phyloP scores from a whole-genome alignment of 345 rosid species.

The Aethionema arabicum region DNA sequence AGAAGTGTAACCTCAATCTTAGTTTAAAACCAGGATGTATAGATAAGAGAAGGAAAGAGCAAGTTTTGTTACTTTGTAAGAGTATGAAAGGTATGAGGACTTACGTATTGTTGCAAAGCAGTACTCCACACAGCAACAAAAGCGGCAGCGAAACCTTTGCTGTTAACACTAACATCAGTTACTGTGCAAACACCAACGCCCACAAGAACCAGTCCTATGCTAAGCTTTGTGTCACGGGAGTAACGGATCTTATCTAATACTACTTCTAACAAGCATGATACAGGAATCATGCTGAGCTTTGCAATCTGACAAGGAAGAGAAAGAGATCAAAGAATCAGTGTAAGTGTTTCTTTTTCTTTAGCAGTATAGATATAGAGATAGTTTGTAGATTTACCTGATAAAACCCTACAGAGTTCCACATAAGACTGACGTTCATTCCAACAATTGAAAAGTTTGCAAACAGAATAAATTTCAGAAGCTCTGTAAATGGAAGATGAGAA shows the following conservation, averaged over 20 bases:
- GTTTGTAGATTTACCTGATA: slow-evolving; percentile 60
- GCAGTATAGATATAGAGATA: slow-evolving; percentile 13
- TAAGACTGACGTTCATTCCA: slow-evolving; percentile 93
- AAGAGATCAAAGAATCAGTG: slow-evolving; percentile 20
- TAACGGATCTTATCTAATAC: slow-evolving; percentile 76
- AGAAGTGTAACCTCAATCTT: slow-evolving; percentile 1
- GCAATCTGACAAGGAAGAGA: slow-evolving; percentile 59
- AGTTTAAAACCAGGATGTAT: background rate
- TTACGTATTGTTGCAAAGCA: slow-evolving; percentile 87
- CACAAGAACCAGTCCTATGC: slow-evolving; percentile 72
- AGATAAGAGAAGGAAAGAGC: background rate
- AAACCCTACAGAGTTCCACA: slow-evolving; percentile 98
- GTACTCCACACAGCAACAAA: slow-evolving; percentile 88
- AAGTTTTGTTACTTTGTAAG: background rate
- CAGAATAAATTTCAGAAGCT: slow-evolving; percentile 70
- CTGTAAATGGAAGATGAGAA: slow-evolving; percentile 74
- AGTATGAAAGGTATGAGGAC: slow-evolving; percentile 32
- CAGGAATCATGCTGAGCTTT: slow-evolving; percentile 91
- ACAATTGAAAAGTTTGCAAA: slow-evolving; percentile 84
- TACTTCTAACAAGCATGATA: slow-evolving; percentile 86
- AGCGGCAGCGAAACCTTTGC: slow-evolving; percentile 78
- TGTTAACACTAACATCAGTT: slow-evolving; percentile 85
- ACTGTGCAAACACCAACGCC: slow-evolving; percentile 94
- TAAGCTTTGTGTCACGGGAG: slow-evolving; percentile 80
- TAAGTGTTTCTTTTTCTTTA: background rate